Conservation (phyloP, 306 rosid species). For the Malus asiatica region DNA sequence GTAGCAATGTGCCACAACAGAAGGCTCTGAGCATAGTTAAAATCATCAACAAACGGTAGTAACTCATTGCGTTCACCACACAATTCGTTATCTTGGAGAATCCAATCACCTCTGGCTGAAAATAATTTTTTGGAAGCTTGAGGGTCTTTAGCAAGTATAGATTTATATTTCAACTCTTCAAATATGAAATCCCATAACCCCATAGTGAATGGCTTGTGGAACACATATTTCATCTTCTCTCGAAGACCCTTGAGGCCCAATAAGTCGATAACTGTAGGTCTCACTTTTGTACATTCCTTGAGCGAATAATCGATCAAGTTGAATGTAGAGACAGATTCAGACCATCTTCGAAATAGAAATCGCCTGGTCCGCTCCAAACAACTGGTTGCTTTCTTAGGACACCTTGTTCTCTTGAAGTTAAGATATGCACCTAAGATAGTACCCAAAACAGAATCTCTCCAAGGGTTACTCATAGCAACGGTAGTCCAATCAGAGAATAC, state of each 20-base stretch:
- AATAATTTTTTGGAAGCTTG: constrained; percentile 3
- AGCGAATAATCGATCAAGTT: constrained; percentile 29
- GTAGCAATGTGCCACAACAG: constrained; percentile 40
- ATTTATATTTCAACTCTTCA: neutral
- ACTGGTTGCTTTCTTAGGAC: neutral
- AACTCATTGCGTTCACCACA: neutral
- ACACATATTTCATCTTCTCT: constrained; percentile 14
- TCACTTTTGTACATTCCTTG: neutral
- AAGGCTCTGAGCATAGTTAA: constrained; percentile 27
- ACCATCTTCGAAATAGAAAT: constrained; percentile 33
- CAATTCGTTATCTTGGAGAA: neutral
- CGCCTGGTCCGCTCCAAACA: neutral
- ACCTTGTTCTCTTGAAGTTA: neutral
- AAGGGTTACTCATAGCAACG: too few relatives aligned
- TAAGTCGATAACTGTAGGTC: neutral
- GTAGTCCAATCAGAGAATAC: constrained; percentile 34
- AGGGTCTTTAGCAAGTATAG: constrained; percentile 10
- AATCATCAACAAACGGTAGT: neutral
- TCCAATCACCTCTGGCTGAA: constrained; percentile 19
- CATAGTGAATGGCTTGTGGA: neutral
- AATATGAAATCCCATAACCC: constrained; percentile 23
- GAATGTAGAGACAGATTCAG: constrained; percentile 17
- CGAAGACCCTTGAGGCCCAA: constrained; percentile 17
- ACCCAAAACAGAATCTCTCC: neutral
- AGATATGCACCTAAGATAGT: neutral